Evolutionary conservation across 306 rosid genomes (phyloP), one percentile per base, ranked within the genome.

Genomic region (Vigna mungo): DNA sequence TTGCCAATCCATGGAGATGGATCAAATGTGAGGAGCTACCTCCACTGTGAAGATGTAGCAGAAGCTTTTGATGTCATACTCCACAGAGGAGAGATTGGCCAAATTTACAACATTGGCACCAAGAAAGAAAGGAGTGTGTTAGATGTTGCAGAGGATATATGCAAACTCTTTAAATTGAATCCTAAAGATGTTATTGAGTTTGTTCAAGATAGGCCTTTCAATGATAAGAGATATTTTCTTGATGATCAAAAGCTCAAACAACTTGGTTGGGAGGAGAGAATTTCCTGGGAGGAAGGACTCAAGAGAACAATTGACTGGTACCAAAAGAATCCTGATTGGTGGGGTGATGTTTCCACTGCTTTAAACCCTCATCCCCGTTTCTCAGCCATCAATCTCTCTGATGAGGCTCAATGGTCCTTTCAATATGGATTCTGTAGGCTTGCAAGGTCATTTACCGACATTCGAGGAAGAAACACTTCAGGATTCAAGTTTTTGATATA

Each of bases 11-110:
- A 91, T 81, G 92, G 94, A 11, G 73, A 89, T 84, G 94, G 97
- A 39, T 86, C 90, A 11, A 91, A 91, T 85, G 93, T 89, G 23
- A 88, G 94, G 74, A 89, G 97, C 83, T 89, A 91, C 76, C 84
- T 91, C 20, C 72, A 85, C 37, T 68, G 88, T 71, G 82, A 65
- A 5, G 94, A 91, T 76, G 97, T 91, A 20, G 92, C 90, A 6
- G 88, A 91, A 74, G 97, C 94, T 23, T 91, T 91, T 84, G 97
- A 91, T 62, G 89, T 91, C n/a, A 86, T 91, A 62, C 91, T 91
- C 51, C 97, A 91, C 56, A 89, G 68, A 66, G 97, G 97, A 51
- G 88, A 54, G 18, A 83, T 88, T 48, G 97, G 94, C 6, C 88
- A 89, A 82, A 80, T 89, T 12, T 89, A 88, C 55, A 91, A 89